A percentile compares a stretch with the other conserved stretches of the same genome.
phyloP scores from a whole-genome alignment of 2,329 filamentous ascomycete species.

The Phaeosphaeriaceae sp. region DNA sequence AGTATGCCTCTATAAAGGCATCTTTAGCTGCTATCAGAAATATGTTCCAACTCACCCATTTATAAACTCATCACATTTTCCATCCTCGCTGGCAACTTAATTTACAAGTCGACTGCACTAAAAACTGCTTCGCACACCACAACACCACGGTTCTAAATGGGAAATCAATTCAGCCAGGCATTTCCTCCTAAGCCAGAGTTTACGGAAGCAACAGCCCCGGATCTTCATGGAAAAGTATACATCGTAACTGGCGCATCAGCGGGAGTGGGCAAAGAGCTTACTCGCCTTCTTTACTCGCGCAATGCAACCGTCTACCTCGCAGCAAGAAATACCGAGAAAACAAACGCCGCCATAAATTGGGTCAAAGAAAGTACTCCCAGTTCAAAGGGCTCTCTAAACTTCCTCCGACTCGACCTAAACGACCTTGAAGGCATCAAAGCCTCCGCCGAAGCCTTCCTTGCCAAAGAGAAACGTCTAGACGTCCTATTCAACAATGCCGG shows the following conservation, averaged over 20 bases:
- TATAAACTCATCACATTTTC: too few relatives aligned
- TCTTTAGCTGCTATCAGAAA: too few relatives aligned
- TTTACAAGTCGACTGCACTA: not conserved
- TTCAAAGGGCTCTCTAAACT: slow-evolving; percentile 23
- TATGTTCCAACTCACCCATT: too few relatives aligned
- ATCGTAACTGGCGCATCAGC: slow-evolving; percentile 60
- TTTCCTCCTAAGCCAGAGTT: slow-evolving; percentile 26
- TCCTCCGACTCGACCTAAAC: slow-evolving; percentile 48
- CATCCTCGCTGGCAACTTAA: too few relatives aligned
- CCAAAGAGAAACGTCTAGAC: slow-evolving; percentile 50
- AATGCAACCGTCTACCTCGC: slow-evolving; percentile 64
- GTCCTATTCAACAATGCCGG: slow-evolving; percentile 50
- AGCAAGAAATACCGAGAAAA: slow-evolving; percentile 49
- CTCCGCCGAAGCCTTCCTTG: slow-evolving; percentile 46
- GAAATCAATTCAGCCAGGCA: slow-evolving; percentile 19
- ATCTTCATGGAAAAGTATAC: slow-evolving; percentile 55
- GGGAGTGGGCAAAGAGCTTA: slow-evolving; percentile 60
- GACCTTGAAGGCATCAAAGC: slow-evolving; percentile 50
- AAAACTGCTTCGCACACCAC: not conserved
- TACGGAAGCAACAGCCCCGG: slow-evolving; percentile 39
- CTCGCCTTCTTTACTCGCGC: slow-evolving; percentile 60
- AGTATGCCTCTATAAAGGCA: too few relatives aligned
- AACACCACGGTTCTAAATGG: slow-evolving; percentile 11
- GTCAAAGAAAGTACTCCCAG: slow-evolving; percentile 46
- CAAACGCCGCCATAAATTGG: slow-evolving; percentile 53